Conservation (phyloP, 164 flowering plant species). For the Taxillus chinensis region DNA sequence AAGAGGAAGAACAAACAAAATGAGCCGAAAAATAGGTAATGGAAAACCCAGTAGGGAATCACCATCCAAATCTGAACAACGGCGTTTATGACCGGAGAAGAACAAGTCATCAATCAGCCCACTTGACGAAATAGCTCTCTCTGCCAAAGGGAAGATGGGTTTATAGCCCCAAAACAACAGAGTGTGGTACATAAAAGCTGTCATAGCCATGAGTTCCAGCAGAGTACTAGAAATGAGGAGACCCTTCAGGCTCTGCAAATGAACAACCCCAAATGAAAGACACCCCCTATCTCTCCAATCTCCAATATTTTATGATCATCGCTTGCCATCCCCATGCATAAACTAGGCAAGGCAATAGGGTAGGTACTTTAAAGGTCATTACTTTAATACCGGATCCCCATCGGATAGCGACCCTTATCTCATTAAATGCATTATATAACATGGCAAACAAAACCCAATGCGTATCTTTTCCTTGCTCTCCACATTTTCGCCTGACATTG, state of each 20-base stretch:
- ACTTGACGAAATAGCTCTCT: conserved; percentile 14
- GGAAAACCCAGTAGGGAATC: background rate
- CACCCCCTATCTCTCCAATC: too few relatives aligned
- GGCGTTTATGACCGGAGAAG: background rate
- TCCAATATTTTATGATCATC: too few relatives aligned
- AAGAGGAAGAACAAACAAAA: background rate
- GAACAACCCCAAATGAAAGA: conserved; percentile 12
- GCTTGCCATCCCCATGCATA: background rate
- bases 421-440: background rate
- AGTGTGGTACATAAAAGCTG: conserved; percentile 21
- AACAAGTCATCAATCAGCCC: conserved; percentile 8
- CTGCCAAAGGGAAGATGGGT: conserved; percentile 7
- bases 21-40: background rate
- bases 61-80: conserved; percentile 9
- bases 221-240: conserved; percentile 8
- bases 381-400: conserved; percentile 2
- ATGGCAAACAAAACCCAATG: conserved; percentile 7
- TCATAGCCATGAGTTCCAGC: conserved; percentile 23
- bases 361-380: conserved; percentile 19
- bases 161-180: conserved; percentile 18
- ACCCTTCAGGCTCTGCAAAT: conserved; percentile 16
- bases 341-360: conserved; percentile 10
- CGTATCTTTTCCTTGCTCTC: background rate
- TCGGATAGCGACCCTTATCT: background rate
- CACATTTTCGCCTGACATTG: conserved; percentile 13